Evolutionary conservation across 345 rosid species (phyloP), one percentile per base, ranked within the genome.

Genomic region (Sonneratia caseolaris): DNA sequence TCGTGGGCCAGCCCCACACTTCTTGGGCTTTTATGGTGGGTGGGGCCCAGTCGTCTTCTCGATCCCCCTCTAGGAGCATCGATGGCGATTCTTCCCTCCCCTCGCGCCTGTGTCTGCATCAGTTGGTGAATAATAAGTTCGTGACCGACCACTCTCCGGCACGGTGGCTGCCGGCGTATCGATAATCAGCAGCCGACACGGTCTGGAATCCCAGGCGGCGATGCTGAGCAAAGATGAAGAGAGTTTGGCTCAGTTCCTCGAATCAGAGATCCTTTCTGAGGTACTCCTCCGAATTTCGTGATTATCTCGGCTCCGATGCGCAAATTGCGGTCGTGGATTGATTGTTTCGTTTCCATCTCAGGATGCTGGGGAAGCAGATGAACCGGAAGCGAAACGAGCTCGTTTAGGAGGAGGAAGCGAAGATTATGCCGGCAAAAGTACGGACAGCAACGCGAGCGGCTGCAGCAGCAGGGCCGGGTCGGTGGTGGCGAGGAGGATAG

Each of bases 251-350:
- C 80, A 84, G 7, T 88, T 89, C 81, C 89, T 93, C 36, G 98
- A 93, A 76, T 86, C 97, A 37, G 93, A 93, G 79, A 86, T 88
- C 77, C 82, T 86, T 68, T 76, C 84, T 47, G 82, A 79, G 68
- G 79, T 75, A 64, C 21, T 37, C 18, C 78, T 77, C 87, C 76
- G 89, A 86, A 75, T 82, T 13, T 14, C 40, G 37, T 15, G 16
- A 35, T 53, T 16, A 10, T 37, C 42, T 7, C 22, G 21, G 21
- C 32, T 57, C 24, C 8, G 47, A 42, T 36, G n/a, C 21, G 1
- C 68, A 19, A 36, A 48, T n/a, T 47, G 45, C 32, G 66, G 68
- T 24, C 51, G 68, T 6, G 24, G 75, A 32, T 47, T 7, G 11
- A n/a, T 72, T 72, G 47, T 10, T 35, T 73, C 27, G 53, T 59